Conservation (phyloP, 176 grass and related monocot species). For the Calamus simplicifolius region DNA sequence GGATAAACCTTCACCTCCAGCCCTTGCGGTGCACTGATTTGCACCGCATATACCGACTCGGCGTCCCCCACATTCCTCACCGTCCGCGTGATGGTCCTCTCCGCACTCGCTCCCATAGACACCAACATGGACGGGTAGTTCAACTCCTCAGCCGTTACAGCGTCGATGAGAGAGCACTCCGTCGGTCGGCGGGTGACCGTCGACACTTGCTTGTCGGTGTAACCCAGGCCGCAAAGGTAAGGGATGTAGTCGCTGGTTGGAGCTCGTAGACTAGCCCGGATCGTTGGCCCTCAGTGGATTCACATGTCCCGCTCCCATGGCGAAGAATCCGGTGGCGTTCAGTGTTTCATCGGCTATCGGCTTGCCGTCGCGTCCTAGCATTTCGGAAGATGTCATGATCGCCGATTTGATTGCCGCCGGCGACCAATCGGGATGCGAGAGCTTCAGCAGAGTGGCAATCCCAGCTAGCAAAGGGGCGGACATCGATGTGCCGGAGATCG, state of each 20-base stretch:
- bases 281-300: constrained; percentile 6
- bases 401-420: constrained; percentile 13
- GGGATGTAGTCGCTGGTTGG: background rate
- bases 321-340: background rate
- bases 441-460: constrained; percentile 8
- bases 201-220: background rate
- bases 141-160: background rate
- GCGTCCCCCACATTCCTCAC: constrained; percentile 13
- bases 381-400: constrained; percentile 8
- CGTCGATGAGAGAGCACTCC: background rate
- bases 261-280: constrained; percentile 14
- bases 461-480: background rate
- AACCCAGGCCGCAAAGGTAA: background rate
- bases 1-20: constrained; percentile 4
- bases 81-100: background rate
- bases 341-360: background rate
- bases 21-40: background rate
- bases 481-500: constrained; percentile 9
- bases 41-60: background rate
- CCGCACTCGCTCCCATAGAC: background rate
- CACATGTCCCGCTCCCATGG: constrained; percentile 4
- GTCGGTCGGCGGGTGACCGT: background rate
- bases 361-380: background rate
- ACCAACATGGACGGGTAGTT: constrained; percentile 11
- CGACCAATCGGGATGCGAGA: constrained; percentile 8